These are phyloP conservation scores for Cupressus sempervirens DNA, from an alignment of 75 land plant genomes.

Conservation along the genomic window DNA sequence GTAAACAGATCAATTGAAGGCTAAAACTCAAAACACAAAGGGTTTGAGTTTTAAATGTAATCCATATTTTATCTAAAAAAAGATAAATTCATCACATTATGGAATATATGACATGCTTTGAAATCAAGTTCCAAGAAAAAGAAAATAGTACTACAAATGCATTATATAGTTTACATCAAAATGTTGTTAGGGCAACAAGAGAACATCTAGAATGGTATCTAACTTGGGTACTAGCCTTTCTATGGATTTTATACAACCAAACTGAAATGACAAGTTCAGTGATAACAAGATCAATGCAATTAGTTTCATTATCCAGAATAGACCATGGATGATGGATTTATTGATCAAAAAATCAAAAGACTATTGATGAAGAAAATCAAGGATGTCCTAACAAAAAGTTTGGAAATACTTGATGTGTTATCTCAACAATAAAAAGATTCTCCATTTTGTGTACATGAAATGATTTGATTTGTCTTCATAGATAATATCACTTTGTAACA, in stretches of 20 bases:
- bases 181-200: neutral
- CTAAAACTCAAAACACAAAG: neutral
- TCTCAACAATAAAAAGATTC: neutral
- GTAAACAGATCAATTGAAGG: neutral
- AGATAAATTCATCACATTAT: neutral
- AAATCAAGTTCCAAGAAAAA: neutral
- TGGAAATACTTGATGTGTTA: neutral
- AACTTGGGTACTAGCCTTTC: too few species aligned
- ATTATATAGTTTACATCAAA: neutral
- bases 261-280: too few species aligned
- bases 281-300: too few species aligned
- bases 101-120: neutral
- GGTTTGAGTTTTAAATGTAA: neutral
- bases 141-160: neutral
- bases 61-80: neutral
- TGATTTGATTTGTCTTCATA: neutral
- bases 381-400: too few species aligned
- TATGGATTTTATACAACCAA: too few species aligned
- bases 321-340: too few species aligned
- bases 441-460: neutral
- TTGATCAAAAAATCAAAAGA: too few species aligned
- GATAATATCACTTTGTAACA: neutral
- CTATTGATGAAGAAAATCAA: too few species aligned
- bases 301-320: too few species aligned
- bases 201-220: neutral